Base-by-base conservation (phyloP, 179 eudicot species). In the Camellia oleifera region DNA sequence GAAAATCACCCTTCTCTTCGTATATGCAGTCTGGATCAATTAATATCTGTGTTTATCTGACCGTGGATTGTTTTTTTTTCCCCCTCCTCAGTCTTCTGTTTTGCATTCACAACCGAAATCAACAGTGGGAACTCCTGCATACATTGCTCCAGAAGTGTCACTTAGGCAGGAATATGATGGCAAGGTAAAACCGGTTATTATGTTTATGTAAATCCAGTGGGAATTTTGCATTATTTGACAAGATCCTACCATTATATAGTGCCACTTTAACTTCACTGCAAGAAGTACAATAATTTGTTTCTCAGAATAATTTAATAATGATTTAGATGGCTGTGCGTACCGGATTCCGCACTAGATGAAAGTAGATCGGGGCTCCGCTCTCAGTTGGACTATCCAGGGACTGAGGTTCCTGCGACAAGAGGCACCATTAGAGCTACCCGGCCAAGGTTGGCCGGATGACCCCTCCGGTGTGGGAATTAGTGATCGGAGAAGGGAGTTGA, bases 91-190 rank as follows among this genome's bases (percentile, higher is more conserved):
- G 97, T 90, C 94, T 10, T 86, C 94, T 42, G 86, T 92, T 74
- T 86, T 91, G 84, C 97, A 92, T 76, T 92, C 97, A 60, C 94
- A 92, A 84, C 97, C 97, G 23, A 93, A 91, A 79, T 93, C 97
- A 50, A 91, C 94, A 15, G 97, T 93, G 84, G 97, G 97, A 53
- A 93, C 95, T 77, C 95, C 96, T 69, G 97, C 96, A 80, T 93
- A 93, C 80, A 91, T 93, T 82, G 94, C 97, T 79, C 97, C 97
- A 44, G 97, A 93, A 83, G 96, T 93, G 46, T 84, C 92, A 78
- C 89, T 89, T 15, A 85, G 87, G 83, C 85, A 90, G 82, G 97
- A 93, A 87, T 93, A 92, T 80, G 97, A 93, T 87, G 97, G 98
- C 82, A 92, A 93, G 98, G 97, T 92, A 83, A 80, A 9, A 9